phyloP scores from a whole-genome alignment of 768 basidiomycete genomes.

The Clavaria fumosa region DNA sequence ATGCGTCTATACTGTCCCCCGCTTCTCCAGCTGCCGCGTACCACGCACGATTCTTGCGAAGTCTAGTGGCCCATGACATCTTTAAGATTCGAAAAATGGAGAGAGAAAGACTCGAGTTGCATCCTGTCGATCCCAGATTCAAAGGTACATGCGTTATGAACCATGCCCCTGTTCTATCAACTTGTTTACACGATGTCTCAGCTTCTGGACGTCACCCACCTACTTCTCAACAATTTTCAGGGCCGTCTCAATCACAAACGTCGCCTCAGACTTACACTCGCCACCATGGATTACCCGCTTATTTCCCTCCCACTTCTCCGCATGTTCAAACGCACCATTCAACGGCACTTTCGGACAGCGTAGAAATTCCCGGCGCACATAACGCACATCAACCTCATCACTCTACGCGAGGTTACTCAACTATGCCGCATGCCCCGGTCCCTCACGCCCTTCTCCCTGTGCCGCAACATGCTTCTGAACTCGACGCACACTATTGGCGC shows the following conservation, averaged over 20 bases:
- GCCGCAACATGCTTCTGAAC: conserved; percentile 32
- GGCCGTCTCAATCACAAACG: conserved; percentile 10
- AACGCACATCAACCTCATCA: neutral
- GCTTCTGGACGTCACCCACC: too few relatives aligned
- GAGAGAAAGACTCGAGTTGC: conserved; percentile 23
- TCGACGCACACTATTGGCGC: conserved; percentile 59
- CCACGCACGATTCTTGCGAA: conserved; percentile 67
- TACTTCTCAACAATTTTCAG: conserved; percentile 13
- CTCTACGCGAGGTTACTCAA: conserved; percentile 1
- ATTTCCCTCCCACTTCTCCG: conserved; percentile 26
- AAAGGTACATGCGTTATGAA: conserved; percentile 26
- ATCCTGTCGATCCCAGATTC: conserved; percentile 39
- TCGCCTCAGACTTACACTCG: conserved; percentile 23
- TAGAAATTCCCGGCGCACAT: conserved; percentile 6
- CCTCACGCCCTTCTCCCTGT: conserved; percentile 23
- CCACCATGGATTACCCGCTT: conserved; percentile 22
- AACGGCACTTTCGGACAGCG: too few relatives aligned
- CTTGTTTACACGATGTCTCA: too few relatives aligned
- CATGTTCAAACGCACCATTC: conserved; percentile 19
- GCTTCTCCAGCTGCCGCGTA: conserved; percentile 54
- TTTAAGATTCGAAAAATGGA: conserved; percentile 34
- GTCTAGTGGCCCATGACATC: conserved; percentile 47
- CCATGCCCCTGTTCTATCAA: neutral
- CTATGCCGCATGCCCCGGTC: conserved; percentile 4
- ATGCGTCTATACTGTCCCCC: conserved; percentile 45